Evolutionary conservation across 2,329 filamentous ascomycete genomes (phyloP).

Genomic region (Fonsecaea nubica): DNA sequence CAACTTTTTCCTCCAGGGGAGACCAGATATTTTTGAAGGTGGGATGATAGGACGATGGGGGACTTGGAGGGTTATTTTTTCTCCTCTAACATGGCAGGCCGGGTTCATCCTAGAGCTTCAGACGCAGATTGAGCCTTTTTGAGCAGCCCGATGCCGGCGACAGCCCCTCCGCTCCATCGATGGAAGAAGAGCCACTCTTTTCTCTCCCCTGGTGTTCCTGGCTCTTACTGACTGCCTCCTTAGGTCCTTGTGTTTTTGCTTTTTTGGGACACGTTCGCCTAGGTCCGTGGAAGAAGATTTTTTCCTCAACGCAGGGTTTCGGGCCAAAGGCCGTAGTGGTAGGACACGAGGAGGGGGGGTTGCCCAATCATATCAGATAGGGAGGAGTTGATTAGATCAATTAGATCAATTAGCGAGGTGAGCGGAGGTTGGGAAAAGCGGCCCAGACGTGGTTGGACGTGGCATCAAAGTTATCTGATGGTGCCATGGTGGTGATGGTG

Average conservation of each 20-base stretch:
- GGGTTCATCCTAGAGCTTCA: not conserved
- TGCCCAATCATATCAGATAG: constrained; percentile 11
- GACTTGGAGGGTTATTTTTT: not conserved
- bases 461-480: constrained; percentile 24
- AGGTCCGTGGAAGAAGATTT: constrained; percentile 1
- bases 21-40: not conserved
- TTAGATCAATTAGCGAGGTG: not conserved
- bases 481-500: not conserved
- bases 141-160: constrained; percentile 3
- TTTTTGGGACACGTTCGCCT: not conserved
- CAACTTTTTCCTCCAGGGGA: not conserved
- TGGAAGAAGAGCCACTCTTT: not conserved
- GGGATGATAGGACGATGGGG: not conserved
- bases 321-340: not conserved
- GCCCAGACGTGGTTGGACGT: not conserved
- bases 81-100: not conserved
- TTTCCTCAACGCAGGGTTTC: not conserved
- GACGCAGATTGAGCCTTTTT: not conserved
- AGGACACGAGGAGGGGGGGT: not conserved
- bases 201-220: too few relatives aligned
- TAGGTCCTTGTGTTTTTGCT: not conserved
- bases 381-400: not conserved
- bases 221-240: not conserved
- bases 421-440: not conserved
- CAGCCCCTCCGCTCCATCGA: not conserved